These are phyloP conservation scores for Yarrowia bubula DNA, from an alignment of 805 yeast genomes.

Conservation along the genomic window DNA sequence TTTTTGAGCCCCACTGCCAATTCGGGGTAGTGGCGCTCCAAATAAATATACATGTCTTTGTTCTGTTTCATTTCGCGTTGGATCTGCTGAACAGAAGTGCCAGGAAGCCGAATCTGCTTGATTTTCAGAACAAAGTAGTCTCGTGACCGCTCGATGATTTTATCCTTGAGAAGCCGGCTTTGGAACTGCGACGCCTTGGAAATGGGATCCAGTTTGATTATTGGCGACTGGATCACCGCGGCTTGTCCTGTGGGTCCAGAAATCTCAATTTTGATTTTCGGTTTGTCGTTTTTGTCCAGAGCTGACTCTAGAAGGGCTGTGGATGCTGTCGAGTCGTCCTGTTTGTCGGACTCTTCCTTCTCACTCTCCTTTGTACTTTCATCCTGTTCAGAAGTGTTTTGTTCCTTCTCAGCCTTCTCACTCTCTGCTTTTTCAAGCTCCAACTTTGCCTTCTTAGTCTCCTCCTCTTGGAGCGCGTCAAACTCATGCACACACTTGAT, in stretches of 20 bases:
- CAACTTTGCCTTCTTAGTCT: neutral
- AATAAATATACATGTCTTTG: constrained; percentile 59
- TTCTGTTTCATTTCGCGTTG: constrained; percentile 65
- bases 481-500: constrained; percentile 36
- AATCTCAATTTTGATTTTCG: constrained; percentile 1
- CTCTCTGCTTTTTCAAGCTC: neutral
- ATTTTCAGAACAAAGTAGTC: constrained; percentile 65
- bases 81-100: constrained; percentile 67
- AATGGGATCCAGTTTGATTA: constrained; percentile 27
- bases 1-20: constrained; percentile 69
- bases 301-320: neutral
- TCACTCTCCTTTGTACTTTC: neutral
- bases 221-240: neutral
- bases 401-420: neutral
- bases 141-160: constrained; percentile 73
- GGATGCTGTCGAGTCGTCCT: neutral
- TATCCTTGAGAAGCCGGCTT: constrained; percentile 53
- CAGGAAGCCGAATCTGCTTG: constrained; percentile 62
- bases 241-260: constrained; percentile 1
- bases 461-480: constrained; percentile 5
- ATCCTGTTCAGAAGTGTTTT: neutral
- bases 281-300: neutral
- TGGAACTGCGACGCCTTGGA: constrained; percentile 36
- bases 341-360: neutral
- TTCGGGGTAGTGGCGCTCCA: constrained; percentile 53